Percentiles rank a stretch among this genome's conserved stretches.
Evolutionary conservation across 1,139 yeast species (phyloP).

Genomic region (Pichia sp.): DNA sequence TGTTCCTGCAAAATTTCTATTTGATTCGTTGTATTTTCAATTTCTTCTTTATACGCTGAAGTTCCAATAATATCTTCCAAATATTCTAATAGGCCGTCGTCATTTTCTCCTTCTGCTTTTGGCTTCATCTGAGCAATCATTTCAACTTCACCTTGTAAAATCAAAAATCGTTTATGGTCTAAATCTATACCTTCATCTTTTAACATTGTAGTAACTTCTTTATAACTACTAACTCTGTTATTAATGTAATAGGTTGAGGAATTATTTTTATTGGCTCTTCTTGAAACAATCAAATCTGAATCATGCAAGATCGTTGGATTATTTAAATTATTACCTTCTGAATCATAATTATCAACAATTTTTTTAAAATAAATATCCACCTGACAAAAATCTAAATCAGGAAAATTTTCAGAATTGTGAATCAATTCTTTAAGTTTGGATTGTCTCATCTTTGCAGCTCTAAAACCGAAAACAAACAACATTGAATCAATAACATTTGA

Average conservation of each 20-base stretch:
- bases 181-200: slow-evolving; percentile 87
- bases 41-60: slow-evolving; percentile 67
- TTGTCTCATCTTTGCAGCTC: slow-evolving; percentile 96
- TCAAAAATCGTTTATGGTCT: slow-evolving; percentile 89
- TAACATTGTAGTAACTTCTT: slow-evolving; percentile 71
- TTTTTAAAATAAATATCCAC: slow-evolving; percentile 91
- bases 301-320: slow-evolving; percentile 41
- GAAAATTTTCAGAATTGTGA: slow-evolving; percentile 74
- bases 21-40: slow-evolving; percentile 56
- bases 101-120: slow-evolving; percentile 86
- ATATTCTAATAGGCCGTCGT: slow-evolving; percentile 90
- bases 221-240: slow-evolving; percentile 61
- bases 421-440: slow-evolving; percentile 85
- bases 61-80: slow-evolving; percentile 97
- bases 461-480: slow-evolving; percentile 92
- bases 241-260: slow-evolving; percentile 76
- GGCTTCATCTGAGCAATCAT: slow-evolving; percentile 98
- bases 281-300: slow-evolving; percentile 62
- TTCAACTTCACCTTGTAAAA: slow-evolving; percentile 97
- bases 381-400: slow-evolving; percentile 66
- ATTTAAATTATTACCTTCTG: slow-evolving; percentile 27
- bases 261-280: slow-evolving; percentile 74
- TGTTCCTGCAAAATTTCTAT: slow-evolving; percentile 59
- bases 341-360: slow-evolving; percentile 56
- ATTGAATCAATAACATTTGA: slow-evolving; percentile 96